Evolutionary conservation across 495 filamentous ascomycete genomes (phyloP).

Genomic region (Cenococcum geophilum): DNA sequence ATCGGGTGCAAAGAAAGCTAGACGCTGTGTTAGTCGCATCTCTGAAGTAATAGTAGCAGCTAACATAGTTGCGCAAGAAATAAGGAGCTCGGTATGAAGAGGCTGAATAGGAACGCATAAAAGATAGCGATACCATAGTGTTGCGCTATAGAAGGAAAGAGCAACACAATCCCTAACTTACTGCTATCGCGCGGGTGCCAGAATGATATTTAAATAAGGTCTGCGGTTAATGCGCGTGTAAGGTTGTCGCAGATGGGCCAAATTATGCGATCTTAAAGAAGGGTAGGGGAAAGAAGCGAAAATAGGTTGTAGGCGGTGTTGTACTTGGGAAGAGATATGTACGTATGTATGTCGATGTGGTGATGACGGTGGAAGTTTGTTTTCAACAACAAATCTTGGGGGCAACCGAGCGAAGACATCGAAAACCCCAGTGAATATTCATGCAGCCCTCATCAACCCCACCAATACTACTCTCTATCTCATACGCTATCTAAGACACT

Average conservation of each 20-base stretch:
- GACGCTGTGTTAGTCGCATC: slow-evolving; percentile 17
- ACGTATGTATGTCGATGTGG: not conserved
- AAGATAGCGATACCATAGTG: not conserved
- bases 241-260: not conserved
- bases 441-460: not conserved
- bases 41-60: not conserved
- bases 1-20: slow-evolving; percentile 14
- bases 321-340: not conserved
- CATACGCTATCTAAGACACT: not conserved
- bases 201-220: not conserved
- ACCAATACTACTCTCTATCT: not conserved
- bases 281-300: not conserved
- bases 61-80: not conserved
- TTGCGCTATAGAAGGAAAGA: not conserved
- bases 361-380: not conserved
- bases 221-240: not conserved
- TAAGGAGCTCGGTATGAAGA: not conserved
- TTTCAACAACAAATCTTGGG: not conserved
- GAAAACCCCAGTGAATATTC: not conserved
- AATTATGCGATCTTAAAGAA: not conserved
- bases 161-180: not conserved
- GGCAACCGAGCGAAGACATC: not conserved
- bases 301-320: not conserved
- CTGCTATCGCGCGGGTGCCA: not conserved
- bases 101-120: not conserved